Evolutionary conservation across 108 stramenopile species (phyloP).

Genomic region (Nannochloropsis salina): DNA sequence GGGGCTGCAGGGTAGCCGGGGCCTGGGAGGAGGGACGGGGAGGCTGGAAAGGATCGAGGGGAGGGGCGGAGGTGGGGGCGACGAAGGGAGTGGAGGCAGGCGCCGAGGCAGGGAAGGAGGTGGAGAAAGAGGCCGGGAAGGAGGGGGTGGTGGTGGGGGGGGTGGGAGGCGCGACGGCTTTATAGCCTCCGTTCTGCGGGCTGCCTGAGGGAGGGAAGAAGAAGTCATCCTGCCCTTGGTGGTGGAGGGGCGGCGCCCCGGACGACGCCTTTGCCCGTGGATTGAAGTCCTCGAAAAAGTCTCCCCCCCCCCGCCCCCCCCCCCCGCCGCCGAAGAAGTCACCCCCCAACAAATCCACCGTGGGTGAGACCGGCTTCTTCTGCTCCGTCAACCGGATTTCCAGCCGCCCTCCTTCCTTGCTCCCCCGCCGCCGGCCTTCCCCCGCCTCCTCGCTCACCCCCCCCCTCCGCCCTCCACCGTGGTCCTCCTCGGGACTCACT

Average conservation of each 20-base stretch:
- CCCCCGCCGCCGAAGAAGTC: background rate
- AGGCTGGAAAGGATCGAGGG: background rate
- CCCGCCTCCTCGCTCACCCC: background rate
- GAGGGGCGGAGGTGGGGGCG: background rate
- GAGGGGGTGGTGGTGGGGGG: background rate
- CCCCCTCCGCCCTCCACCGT: background rate
- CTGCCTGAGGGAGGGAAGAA: background rate
- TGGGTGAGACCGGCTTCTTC: background rate
- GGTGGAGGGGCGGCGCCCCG: background rate
- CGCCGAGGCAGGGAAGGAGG: too few relatives aligned
- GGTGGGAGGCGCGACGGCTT: background rate
- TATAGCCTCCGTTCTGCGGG: background rate
- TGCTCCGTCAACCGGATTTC: background rate
- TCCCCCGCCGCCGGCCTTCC: background rate
- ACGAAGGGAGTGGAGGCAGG: background rate
- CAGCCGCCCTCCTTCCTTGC: background rate
- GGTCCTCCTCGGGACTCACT: background rate
- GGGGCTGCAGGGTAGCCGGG: background rate
- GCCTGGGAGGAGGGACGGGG: background rate
- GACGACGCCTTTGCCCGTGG: background rate
- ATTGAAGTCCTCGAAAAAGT: background rate
- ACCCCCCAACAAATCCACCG: background rate
- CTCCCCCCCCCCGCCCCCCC: background rate
- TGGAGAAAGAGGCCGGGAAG: too few relatives aligned
- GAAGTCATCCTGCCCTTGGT: background rate